A percentile compares a stretch with the other conserved stretches of the same genome.
Conservation (phyloP, 2,329 filamentous ascomycete species). For the Cladosporium sp. region DNA sequence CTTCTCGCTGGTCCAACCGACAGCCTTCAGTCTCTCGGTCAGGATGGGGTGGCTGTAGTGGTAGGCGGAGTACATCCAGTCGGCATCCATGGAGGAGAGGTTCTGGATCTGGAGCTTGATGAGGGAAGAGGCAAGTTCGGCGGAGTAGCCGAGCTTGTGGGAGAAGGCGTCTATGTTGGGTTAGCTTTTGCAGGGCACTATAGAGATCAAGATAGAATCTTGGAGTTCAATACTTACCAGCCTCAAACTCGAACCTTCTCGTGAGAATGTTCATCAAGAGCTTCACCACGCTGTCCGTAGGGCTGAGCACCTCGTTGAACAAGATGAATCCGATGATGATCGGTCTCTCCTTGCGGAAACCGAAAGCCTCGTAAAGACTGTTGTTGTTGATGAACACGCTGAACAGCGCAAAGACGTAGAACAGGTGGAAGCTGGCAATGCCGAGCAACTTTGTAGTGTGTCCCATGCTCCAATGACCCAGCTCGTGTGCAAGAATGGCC, state of each 20-base stretch:
- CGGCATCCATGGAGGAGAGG: slow-evolving; percentile 95
- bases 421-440: slow-evolving; percentile 78
- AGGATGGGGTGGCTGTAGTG: slow-evolving; percentile 98
- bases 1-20: slow-evolving; percentile 74
- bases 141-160: slow-evolving; percentile 72
- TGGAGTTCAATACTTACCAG: slow-evolving; percentile 58
- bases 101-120: slow-evolving; percentile 99
- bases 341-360: slow-evolving; percentile 75
- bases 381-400: slow-evolving; percentile 95
- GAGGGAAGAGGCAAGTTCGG: slow-evolving; percentile 77
- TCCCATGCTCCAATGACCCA: slow-evolving; percentile 94
- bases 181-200: slow-evolving; percentile 19
- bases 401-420: slow-evolving; percentile 96
- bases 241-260: slow-evolving; percentile 92
- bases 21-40: slow-evolving; percentile 83
- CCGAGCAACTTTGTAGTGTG: slow-evolving; percentile 89
- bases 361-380: slow-evolving; percentile 86
- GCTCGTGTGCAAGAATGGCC: slow-evolving; percentile 88
- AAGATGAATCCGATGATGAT: slow-evolving; percentile 97
- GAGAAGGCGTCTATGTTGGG: slow-evolving; percentile 69
- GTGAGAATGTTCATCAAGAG: slow-evolving; percentile 94
- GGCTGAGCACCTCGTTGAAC: slow-evolving; percentile 92
- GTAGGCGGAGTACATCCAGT: slow-evolving; percentile 97
- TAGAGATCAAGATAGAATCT: slow-evolving; percentile 4
- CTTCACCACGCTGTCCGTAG: slow-evolving; percentile 92